Conservation (phyloP, 805 yeast species). For the Priceomyces medius region DNA sequence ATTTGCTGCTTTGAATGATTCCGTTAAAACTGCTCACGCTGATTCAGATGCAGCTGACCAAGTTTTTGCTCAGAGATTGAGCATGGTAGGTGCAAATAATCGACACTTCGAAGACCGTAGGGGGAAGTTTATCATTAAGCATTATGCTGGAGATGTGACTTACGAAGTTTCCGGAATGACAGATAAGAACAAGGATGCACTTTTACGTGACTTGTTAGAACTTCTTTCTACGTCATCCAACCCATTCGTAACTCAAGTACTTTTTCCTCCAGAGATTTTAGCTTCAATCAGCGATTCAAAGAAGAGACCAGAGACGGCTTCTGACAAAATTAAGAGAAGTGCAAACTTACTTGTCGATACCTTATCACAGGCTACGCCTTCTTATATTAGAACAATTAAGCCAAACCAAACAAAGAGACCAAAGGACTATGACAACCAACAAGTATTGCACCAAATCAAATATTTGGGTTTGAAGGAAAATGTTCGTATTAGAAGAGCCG, state of each 20-base stretch:
- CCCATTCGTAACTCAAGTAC: slow-evolving; percentile 58
- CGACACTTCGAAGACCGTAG: slow-evolving; percentile 88
- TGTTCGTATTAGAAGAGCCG: slow-evolving; percentile 96
- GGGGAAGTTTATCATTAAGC: slow-evolving; percentile 85
- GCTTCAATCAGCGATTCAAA: slow-evolving; percentile 51
- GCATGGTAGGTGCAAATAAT: slow-evolving; percentile 71
- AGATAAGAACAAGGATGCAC: slow-evolving; percentile 93
- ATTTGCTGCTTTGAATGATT: slow-evolving; percentile 94
- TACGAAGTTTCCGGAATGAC: slow-evolving; percentile 90
- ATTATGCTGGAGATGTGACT: slow-evolving; percentile 98
- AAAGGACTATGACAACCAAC: slow-evolving; percentile 80
- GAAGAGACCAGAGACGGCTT: slow-evolving; percentile 90
- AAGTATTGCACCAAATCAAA: slow-evolving; percentile 93
- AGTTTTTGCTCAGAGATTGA: slow-evolving; percentile 87
- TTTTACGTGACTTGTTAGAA: slow-evolving; percentile 84
- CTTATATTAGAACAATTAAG: slow-evolving; percentile 95
- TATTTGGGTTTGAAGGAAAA: slow-evolving; percentile 95
- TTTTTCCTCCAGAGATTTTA: slow-evolving; percentile 41
- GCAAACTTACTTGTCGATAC: slow-evolving; percentile 91
- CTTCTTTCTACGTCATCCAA: slow-evolving; percentile 71
- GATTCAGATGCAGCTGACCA: slow-evolving; percentile 96
- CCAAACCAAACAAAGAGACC: slow-evolving; percentile 95
- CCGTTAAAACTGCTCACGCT: slow-evolving; percentile 98
- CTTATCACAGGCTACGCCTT: slow-evolving; percentile 85
- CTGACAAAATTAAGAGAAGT: slow-evolving; percentile 88